A percentile compares a stretch with the other conserved stretches of the same genome.
These are phyloP conservation scores for Penicillium sp. DNA, from an alignment of 2,329 filamentous ascomycete species.

Conservation along the genomic window DNA sequence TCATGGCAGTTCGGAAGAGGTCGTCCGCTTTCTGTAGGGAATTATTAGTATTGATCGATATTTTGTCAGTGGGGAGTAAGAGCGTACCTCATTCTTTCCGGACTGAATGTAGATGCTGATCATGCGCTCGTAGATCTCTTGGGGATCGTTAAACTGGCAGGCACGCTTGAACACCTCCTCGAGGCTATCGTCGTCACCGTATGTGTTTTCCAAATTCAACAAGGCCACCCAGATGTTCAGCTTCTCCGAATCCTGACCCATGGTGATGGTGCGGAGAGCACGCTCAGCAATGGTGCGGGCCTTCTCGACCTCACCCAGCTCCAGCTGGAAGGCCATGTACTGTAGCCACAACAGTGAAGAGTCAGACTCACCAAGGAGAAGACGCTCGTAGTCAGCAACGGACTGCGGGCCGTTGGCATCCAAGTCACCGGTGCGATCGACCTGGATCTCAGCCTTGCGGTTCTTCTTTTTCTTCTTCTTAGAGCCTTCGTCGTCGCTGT, in stretches of 20 bases:
- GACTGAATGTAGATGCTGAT: slow-evolving; percentile 95
- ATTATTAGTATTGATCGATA: slow-evolving; percentile 23
- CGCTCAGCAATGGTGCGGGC: slow-evolving; percentile 88
- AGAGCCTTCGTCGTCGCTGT: slow-evolving; percentile 50
- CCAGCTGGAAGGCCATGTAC: slow-evolving; percentile 98
- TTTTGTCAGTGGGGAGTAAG: neutral
- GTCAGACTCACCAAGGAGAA: slow-evolving; percentile 87
- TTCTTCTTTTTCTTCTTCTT: slow-evolving; percentile 70
- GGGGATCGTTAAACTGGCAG: slow-evolving; percentile 88
- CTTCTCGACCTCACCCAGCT: slow-evolving; percentile 83
- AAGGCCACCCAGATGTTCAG: slow-evolving; percentile 93
- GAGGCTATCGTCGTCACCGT: slow-evolving; percentile 77
- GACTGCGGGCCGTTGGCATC: slow-evolving; percentile 87
- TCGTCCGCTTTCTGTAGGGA: slow-evolving; percentile 73
- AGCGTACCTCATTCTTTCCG: slow-evolving; percentile 74
- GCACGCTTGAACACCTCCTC: slow-evolving; percentile 88
- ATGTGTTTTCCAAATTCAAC: slow-evolving; percentile 90
- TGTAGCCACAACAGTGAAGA: slow-evolving; percentile 92
- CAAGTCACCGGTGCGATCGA: slow-evolving; percentile 89
- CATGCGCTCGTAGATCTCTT: slow-evolving; percentile 84
- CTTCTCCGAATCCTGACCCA: slow-evolving; percentile 88
- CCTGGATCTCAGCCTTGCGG: slow-evolving; percentile 73
- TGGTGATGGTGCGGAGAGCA: slow-evolving; percentile 86
- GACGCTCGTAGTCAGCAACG: slow-evolving; percentile 87
- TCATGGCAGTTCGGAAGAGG: slow-evolving; percentile 81